Evolutionary conservation across 257 asterid species (phyloP).

Genomic region (Ocimum tenuiflorum): DNA sequence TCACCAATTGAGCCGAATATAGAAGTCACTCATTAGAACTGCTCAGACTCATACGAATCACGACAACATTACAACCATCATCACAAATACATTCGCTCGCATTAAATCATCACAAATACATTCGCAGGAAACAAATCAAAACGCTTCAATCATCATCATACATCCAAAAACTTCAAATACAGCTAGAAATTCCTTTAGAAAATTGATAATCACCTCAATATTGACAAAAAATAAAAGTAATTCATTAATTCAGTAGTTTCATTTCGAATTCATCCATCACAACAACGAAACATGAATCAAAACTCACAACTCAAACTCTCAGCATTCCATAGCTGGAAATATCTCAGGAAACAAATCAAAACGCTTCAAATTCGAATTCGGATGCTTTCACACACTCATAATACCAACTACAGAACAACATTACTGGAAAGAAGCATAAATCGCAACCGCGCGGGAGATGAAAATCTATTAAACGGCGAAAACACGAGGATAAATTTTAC

Average conservation of each 20-base stretch:
- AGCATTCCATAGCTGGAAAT: background rate
- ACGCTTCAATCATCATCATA: slow-evolving; percentile 10
- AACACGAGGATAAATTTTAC: slow-evolving; percentile 2
- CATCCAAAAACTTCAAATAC: background rate
- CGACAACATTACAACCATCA: background rate
- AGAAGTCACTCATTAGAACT: background rate
- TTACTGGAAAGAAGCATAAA: background rate
- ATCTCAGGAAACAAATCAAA: background rate
- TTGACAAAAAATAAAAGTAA: background rate
- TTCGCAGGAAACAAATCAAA: background rate
- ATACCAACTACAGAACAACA: background rate
- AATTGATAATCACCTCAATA: background rate
- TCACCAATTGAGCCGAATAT: background rate
- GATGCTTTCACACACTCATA: background rate
- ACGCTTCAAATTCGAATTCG: background rate
- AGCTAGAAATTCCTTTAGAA: background rate
- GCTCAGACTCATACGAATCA: background rate
- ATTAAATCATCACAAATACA: background rate
- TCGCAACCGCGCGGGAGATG: background rate
- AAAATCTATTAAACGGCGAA: background rate
- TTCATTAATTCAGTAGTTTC: background rate
- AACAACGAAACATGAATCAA: background rate
- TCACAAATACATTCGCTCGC: background rate
- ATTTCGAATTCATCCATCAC: slow-evolving; percentile 6
- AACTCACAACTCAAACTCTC: background rate